A percentile compares a stretch with the other conserved stretches of the same genome.
Evolutionary conservation across 345 rosid genomes (phyloP).

Genomic region (Camelina sativa): DNA sequence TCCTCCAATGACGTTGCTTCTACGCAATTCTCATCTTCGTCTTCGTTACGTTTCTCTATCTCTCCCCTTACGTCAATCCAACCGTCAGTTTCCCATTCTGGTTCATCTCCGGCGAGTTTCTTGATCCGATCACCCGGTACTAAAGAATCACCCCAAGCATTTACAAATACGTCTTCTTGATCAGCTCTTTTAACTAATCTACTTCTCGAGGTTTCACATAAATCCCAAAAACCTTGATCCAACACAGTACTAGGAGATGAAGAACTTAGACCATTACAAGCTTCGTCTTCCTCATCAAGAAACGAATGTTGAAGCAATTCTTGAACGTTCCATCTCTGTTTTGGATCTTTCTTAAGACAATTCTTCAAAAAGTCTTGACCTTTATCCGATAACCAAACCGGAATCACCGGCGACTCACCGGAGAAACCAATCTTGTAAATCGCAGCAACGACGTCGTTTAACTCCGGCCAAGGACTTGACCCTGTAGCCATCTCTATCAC

Average conservation of each 20-base stretch:
- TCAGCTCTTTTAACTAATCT: conserved; percentile 29
- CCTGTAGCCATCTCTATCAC: conserved; percentile 86
- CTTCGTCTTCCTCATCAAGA: conserved; percentile 44
- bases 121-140: conserved; percentile 50
- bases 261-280: conserved; percentile 15
- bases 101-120: conserved; percentile 47
- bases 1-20: conserved; percentile 45
- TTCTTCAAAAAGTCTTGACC: conserved; percentile 69
- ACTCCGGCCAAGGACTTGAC: conserved; percentile 68
- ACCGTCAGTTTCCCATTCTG: conserved; percentile 49
- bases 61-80: conserved; percentile 80
- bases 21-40: conserved; percentile 35
- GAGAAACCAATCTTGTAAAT: conserved; percentile 82
- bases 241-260: conserved; percentile 75
- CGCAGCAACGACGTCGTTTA: conserved; percentile 64
- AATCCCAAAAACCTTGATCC: conserved; percentile 82
- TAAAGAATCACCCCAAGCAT: conserved; percentile 27
- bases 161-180: conserved; percentile 28
- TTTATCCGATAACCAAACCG: conserved; percentile 60
- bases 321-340: conserved; percentile 63
- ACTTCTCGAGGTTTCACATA: conserved; percentile 46
- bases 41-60: conserved; percentile 38
- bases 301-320: conserved; percentile 79
- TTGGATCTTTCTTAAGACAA: conserved; percentile 64
- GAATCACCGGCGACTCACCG: conserved; percentile 65